Conservation (phyloP, 805 yeast species). For the Saturnispora serradocipensis region DNA sequence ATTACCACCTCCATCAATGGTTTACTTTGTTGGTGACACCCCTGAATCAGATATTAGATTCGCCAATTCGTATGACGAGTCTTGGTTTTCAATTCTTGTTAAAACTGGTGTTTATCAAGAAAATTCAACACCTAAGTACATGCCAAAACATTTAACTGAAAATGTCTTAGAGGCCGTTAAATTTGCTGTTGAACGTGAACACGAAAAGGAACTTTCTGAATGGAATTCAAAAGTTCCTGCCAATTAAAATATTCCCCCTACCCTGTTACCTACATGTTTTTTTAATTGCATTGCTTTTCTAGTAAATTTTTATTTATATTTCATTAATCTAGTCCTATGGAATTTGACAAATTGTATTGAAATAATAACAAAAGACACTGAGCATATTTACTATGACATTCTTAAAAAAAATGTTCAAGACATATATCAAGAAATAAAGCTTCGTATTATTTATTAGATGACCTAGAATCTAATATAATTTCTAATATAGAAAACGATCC, state of each 20-base stretch:
- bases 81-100: constrained; percentile 79
- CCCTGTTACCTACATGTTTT: not conserved
- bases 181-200: constrained; percentile 78
- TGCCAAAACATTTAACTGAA: constrained; percentile 65
- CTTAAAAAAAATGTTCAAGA: too few species aligned
- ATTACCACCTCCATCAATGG: constrained; percentile 77
- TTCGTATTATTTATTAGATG: too few species aligned
- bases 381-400: too few species aligned
- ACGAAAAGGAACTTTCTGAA: constrained; percentile 57
- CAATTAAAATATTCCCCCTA: constrained; percentile 15
- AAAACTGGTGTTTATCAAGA: constrained; percentile 83
- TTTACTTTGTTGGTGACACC: constrained; percentile 83
- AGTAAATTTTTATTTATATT: too few species aligned
- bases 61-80: constrained; percentile 76
- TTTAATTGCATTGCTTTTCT: not conserved
- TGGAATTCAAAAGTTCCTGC: constrained; percentile 42
- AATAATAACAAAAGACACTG: too few species aligned
- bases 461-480: too few species aligned
- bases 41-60: constrained; percentile 84
- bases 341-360: too few species aligned
- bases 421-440: too few species aligned
- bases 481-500: too few species aligned
- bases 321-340: not conserved
- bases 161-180: constrained; percentile 76
- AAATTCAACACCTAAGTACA: constrained; percentile 69